These are phyloP conservation scores for Quercus bicolor DNA, from an alignment of 306 rosid species.

Conservation along the genomic window DNA sequence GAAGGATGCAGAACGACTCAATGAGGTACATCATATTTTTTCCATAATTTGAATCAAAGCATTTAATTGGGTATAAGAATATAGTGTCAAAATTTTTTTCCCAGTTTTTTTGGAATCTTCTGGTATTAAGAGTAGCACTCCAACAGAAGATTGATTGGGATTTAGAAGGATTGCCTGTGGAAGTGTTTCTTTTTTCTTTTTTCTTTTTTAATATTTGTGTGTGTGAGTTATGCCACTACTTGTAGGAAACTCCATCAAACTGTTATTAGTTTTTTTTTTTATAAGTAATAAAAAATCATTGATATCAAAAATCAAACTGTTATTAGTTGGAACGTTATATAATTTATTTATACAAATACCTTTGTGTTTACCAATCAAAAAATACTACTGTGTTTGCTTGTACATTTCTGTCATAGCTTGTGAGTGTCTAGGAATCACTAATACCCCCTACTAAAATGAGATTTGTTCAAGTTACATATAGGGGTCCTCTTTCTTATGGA, in stretches of 20 bases:
- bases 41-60: background rate
- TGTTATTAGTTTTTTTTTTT: too few relatives aligned
- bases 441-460: too few relatives aligned
- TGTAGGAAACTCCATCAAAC: background rate
- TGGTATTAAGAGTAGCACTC: background rate
- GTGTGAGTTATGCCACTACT: background rate
- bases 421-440: background rate
- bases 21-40: constrained; percentile 58
- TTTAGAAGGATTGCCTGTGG: background rate
- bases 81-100: too few relatives aligned
- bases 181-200: background rate
- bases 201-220: background rate
- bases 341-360: too few relatives aligned
- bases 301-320: too few relatives aligned
- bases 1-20: constrained; percentile 99
- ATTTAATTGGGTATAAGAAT: background rate
- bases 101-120: background rate
- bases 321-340: too few relatives aligned
- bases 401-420: too few relatives aligned
- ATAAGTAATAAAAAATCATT: too few relatives aligned
- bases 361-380: too few relatives aligned
- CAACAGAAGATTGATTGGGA: background rate
- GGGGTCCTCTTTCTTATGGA: too few relatives aligned
- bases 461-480: too few relatives aligned
- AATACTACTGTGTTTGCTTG: too few relatives aligned